Conservation (phyloP, 2,329 filamentous ascomycete genomes). For the Microsporum ferrugineum region DNA sequence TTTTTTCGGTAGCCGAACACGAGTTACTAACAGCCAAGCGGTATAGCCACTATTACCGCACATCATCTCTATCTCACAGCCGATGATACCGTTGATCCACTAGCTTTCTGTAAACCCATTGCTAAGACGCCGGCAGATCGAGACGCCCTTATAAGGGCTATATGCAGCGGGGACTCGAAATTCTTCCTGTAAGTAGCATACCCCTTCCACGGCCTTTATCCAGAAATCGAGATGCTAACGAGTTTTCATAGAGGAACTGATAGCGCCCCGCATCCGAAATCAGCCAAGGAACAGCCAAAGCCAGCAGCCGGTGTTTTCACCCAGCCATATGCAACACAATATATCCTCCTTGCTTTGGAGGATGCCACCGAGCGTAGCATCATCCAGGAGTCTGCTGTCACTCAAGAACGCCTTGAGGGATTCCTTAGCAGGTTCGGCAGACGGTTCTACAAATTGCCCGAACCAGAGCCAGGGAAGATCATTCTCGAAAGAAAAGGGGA, state of each 20-base stretch:
- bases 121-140: slow-evolving; percentile 63
- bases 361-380: slow-evolving; percentile 44
- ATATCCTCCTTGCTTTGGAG: slow-evolving; percentile 49
- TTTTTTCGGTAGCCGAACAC: background rate
- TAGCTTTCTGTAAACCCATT: slow-evolving; percentile 70
- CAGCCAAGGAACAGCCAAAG: slow-evolving; percentile 38
- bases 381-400: slow-evolving; percentile 44
- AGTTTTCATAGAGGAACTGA: slow-evolving; percentile 39
- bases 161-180: slow-evolving; percentile 40
- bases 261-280: slow-evolving; percentile 53
- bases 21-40: background rate
- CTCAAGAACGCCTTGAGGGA: slow-evolving; percentile 42
- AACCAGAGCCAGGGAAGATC: slow-evolving; percentile 34
- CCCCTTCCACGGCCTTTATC: background rate
- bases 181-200: slow-evolving; percentile 47
- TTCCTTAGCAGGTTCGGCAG: slow-evolving; percentile 50
- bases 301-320: slow-evolving; percentile 50
- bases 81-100: slow-evolving; percentile 59
- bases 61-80: slow-evolving; percentile 75
- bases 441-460: slow-evolving; percentile 46
- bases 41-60: slow-evolving; percentile 58
- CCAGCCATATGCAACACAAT: slow-evolving; percentile 47
- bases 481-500: slow-evolving; percentile 41
- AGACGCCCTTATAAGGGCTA: slow-evolving; percentile 56
- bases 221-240: background rate